Evolutionary conservation across 2,329 filamentous ascomycete genomes (phyloP), one percentile per base, ranked within the genome.

Genomic region (Incumbomyces delicatus): DNA sequence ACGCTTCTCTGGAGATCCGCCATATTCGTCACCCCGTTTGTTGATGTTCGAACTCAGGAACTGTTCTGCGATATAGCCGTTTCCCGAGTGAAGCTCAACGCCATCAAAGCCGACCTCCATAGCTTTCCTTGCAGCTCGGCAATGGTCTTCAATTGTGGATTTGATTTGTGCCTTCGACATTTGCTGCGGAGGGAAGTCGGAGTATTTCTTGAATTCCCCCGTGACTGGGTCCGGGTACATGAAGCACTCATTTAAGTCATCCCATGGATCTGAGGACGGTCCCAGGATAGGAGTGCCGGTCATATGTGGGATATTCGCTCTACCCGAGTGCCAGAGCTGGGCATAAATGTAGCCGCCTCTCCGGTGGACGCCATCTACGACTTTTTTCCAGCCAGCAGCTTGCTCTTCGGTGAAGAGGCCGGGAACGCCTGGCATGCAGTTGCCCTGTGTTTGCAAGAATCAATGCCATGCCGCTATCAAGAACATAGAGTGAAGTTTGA

Each of bases 51-150:
- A 69, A 50, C 72, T 70, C 3, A 71, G 57, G 55, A 76, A 76
- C 50, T 76, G 72, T 52, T 77, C 74, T 1, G 70, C 64, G 5
- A 77, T 61, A 48, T 76, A 76, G 2, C 72, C 49, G 49, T 75
- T 75, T 3, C 60, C 69, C 2, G 59, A 62, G 50, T 75, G 72
- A 12, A 75, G 58, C 50, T 74, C 71, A 2, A 74, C 66, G 1
- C 71, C 72, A 43, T 76, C 73, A 33, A 75, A 79, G 0, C 76
- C 76, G 16, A 70, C 68, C 6, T 37, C n/a, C 2, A 81, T 63
- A 0, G 78, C 77, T 60, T 66, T 75, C 44, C 61, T 63, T 3
- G 72, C 70, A 1, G 72, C 70, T 32, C 61, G 56, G 14, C 60
- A 69, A 44, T 69, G 74, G 37, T 70, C 67, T 0, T 49, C 47